Base-by-base conservation (phyloP, 495 filamentous ascomycete species). In the Xylaria flabelliformis region DNA sequence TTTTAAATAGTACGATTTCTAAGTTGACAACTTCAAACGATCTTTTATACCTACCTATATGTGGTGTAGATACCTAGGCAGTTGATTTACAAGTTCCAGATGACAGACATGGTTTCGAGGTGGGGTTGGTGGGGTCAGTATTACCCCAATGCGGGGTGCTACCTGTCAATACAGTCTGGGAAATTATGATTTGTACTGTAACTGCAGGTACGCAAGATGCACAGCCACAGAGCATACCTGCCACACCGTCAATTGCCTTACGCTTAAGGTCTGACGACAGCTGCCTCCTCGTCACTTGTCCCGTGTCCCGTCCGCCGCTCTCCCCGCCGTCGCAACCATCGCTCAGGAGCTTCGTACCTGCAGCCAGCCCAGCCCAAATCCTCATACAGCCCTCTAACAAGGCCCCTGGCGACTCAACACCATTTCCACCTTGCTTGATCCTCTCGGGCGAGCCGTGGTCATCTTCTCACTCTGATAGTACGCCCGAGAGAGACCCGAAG, bases 401-500 rank as follows among this genome's bases (percentile, higher is more conserved):
- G 42, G 21, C 46, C 6, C n/a, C 26, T 64, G 59, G 48, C 36
- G 46, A 9, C 42, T 9, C 15, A 21, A 36, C 26, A 17, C 42
- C 32, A 26, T 19, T 26, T 24, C 0, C 59, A 13, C 8, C 13
- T 34, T 24, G 3, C 44, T 56, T 29, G n/a, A 56, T 71, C 65
- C 65, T 56, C 59, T 50, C 59, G 44, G 64, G 64, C 7, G 59
- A 64, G 53, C 61, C 51, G 46, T 58, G 48, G 26, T 56, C 34
- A 55, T 64, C 46, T 64, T 56, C 21, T 61, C 58, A 59, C 69
- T 44, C 69, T 62, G 26, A 51, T 34, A 53, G 19, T 41, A 41
- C 48, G 69, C 69, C 59, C 59, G 69, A 71, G 68, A 63, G 59
- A 53, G 62, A 63, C 44, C 44, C 32, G 59, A 34, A 74, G 73